Base-by-base conservation (phyloP, 257 asterid genomes). In the Solanum tarijense region DNA sequence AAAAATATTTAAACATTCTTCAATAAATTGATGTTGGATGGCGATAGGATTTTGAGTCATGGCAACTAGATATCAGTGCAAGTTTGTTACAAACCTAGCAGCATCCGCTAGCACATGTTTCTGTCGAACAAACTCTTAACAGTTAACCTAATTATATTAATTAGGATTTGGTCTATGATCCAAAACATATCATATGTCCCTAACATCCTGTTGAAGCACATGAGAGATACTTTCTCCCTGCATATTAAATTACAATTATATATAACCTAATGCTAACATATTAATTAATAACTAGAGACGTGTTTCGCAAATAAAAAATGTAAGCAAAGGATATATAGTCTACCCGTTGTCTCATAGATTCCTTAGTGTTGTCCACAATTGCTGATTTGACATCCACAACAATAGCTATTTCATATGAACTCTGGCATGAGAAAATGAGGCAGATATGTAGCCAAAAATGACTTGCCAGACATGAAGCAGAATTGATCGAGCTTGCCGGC, bases 401-500 rank as follows among this genome's bases (percentile, higher is more conserved):
- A 84, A 43, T 72, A 62, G 4, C 16, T 43, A 4, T 43, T 32
- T 90, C 94, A 94, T 91, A 94, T n/a, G 12, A 90, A 84, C 72
- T 93, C 98, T 95, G 75, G 93, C 98, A 94, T 94, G 97, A 92
- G 91, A 88, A 60, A 79, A 91, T 72, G 83, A 94, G 94, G 92
- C 34, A 66, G 85, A 91, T 83, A 89, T 90, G 84, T 95, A 94
- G 97, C 96, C 96, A 94, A 88, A 60, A 71, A 94, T 88, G 87
- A 94, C 96, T 94, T 88, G 98, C 95, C 95, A 88, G 86, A 16
- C 71, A 7, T 52, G 13, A 29, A 55, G 72, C 4, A 84, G 52
- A 62, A 46, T 18, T 68, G 13, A 36, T 72, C 31, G 85, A 69
- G 85, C 32, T 88, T 41, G 69, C 94, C 98, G 98, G 98, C 98